phyloP scores from a whole-genome alignment of 2,329 filamentous ascomycete genomes.

The Neoscytalidium dimidiatum region DNA sequence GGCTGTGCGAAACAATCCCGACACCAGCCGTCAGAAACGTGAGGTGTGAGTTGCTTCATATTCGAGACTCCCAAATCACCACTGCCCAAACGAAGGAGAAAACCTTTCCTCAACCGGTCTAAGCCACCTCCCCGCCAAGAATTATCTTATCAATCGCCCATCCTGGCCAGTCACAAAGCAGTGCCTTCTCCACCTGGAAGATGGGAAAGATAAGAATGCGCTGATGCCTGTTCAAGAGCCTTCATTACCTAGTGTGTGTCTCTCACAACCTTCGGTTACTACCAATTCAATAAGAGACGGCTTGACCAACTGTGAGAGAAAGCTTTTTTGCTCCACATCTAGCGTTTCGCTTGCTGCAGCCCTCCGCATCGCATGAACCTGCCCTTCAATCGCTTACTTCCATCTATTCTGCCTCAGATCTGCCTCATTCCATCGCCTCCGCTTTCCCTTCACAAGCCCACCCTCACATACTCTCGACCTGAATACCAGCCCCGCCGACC shows the following conservation, averaged over 20 bases:
- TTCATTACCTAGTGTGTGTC: background rate
- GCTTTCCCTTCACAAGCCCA: background rate
- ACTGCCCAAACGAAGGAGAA: background rate
- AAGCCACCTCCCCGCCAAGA: background rate
- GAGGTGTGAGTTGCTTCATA: constrained; percentile 10
- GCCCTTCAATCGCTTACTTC: background rate
- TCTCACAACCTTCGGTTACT: background rate
- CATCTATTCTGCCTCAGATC: background rate
- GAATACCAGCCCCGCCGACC: too few relatives aligned
- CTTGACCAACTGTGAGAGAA: background rate
- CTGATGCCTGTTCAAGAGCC: background rate
- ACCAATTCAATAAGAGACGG: background rate
- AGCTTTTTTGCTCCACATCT: background rate
- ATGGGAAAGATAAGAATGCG: background rate
- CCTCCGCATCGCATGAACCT: background rate
- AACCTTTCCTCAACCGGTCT: background rate
- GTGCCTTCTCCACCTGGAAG: too few relatives aligned
- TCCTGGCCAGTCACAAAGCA: background rate
- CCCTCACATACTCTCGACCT: background rate
- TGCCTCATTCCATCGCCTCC: background rate
- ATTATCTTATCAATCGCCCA: background rate
- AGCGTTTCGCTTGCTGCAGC: background rate
- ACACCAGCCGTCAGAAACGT: constrained; percentile 1
- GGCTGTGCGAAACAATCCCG: constrained; percentile 9
- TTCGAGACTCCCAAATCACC: background rate